Evolutionary conservation across 2,329 filamentous ascomycete genomes (phyloP).

Genomic region (Stromatinia cepivora): DNA sequence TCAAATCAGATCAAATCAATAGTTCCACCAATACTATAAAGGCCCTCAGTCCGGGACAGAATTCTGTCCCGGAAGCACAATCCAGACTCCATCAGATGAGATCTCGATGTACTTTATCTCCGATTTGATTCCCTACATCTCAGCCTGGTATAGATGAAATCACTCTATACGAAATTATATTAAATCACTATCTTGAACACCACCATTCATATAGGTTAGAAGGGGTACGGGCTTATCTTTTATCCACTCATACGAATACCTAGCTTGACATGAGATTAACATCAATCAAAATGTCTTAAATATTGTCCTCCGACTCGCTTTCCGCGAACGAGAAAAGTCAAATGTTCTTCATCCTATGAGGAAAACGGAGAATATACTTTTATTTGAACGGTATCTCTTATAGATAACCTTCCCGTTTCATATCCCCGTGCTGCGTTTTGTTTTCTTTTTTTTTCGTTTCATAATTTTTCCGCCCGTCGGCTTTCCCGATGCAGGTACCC

Average conservation of each 20-base stretch:
- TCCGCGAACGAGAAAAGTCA: too few relatives aligned
- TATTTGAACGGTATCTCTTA: neutral
- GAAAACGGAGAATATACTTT: too few relatives aligned
- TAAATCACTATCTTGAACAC: neutral
- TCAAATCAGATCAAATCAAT: neutral
- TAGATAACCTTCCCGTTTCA: neutral
- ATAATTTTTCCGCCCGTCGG: neutral
- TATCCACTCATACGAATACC: neutral
- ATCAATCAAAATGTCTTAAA: too few relatives aligned
- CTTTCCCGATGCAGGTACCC: conserved; percentile 3
- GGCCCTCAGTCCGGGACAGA: neutral
- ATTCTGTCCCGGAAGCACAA: neutral
- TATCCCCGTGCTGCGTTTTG: neutral
- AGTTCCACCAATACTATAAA: neutral
- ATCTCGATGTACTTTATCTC: neutral
- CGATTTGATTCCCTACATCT: conserved; percentile 6
- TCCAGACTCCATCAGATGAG: neutral
- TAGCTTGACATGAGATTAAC: neutral
- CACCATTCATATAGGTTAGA: neutral
- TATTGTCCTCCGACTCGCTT: too few relatives aligned
- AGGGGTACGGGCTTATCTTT: neutral
- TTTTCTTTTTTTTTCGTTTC: neutral
- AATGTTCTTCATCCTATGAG: too few relatives aligned
- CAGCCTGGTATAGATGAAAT: conserved; percentile 6
- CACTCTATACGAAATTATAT: conserved; percentile 1